Evolutionary conservation across 495 filamentous ascomycete genomes (phyloP), one percentile per base, ranked within the genome.

Genomic region (Copromyces sp.): DNA sequence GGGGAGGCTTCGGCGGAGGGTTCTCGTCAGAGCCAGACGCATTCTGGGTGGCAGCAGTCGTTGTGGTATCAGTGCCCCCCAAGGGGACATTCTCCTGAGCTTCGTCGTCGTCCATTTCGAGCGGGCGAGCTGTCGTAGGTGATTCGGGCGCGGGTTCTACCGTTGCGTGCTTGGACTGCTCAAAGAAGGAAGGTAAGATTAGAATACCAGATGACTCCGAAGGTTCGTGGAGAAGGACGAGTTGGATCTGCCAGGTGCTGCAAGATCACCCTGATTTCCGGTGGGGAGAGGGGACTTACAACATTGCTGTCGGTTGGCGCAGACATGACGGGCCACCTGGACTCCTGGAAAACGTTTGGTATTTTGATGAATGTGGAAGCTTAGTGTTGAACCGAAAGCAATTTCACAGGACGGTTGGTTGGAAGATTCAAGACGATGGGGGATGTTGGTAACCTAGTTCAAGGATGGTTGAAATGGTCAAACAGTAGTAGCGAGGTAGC

Each of bases 51-150:
- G 80, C 78, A 61, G 82, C 77, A 71, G 86, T 77, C 72, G 87
- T 78, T 70, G 75, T 76, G 79, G 81, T 69, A 79, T 77, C 72
- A 78, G 74, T 74, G 70, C 82, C 77, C 61, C 82, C 77, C 61
- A 84, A 76, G 71, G 86, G 70, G 71, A 84, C 82, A 53, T 84
- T 83, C 74, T 94, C 92, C 78, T 91, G 89, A 68, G 89, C 83
- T 74, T 89, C 87, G 75, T 95, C 93, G 86, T 96, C 94, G 76
- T 95, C 92, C 84, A 95, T 93, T 76, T 95, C 92, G 76, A 95
- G 84, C 14, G 90, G 90, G 75, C 90, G 88, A 45, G 90, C 93
- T 35, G 94, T 97, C 0, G 92, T 95, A 9, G 93, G 93, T 20
- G 94, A 96, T 81, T 97, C 93, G 61, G 93, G 83, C 17, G 73